Base-by-base conservation (phyloP, 192 early-diverging fungal species). In the Entomortierella beljakovae region DNA sequence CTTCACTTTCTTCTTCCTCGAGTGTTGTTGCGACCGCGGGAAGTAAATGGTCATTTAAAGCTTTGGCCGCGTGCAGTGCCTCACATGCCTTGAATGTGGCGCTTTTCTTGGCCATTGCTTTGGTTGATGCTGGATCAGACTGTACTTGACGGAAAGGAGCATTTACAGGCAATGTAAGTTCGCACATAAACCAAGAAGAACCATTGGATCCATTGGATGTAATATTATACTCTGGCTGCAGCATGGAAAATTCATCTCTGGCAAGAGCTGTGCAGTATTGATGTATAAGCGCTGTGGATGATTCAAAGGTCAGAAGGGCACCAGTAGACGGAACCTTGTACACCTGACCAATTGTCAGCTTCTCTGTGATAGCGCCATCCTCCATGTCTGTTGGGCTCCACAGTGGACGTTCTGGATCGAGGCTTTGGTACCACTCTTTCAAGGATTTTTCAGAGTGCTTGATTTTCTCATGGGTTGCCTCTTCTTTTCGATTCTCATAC, bases 251-350 rank as follows among this genome's bases (percentile, higher is more conserved):
- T 42, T 64, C 52, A 74, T 96, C 94, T 8, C 81, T 65, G 0
- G 94, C 90, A n/a, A 96, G 86, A 0, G 82, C 64, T 33, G 80
- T 83, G 61, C 95, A 96, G 61, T 94, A 98, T 32, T 86, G 83
- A 81, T 93, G 52, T 0, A 98, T 38, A 0, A 92, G 71, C 1
- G 80, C 40, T 2, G 94, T 70, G 9, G 95, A 86, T 1, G 91
- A 92, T 42, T 90, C 74, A 28, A 92, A 79, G 0, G 94, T 94
- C 7, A 94, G 85, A 1, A 83, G 81, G 0, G 96, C 96, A 10
- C 90, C 87, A 0, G 94, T 95, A 0, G 82, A 25, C 4, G 80
- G 59, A 1, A 95, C 85, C 8, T 81, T 81, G 68, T 91, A 94
- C 11, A 62, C n/a, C 70, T 83, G 49, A 71, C 65, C n/a, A n/a